These are phyloP conservation scores for Nepenthes alata DNA, from an alignment of 179 eudicot species.

Conservation along the genomic window DNA sequence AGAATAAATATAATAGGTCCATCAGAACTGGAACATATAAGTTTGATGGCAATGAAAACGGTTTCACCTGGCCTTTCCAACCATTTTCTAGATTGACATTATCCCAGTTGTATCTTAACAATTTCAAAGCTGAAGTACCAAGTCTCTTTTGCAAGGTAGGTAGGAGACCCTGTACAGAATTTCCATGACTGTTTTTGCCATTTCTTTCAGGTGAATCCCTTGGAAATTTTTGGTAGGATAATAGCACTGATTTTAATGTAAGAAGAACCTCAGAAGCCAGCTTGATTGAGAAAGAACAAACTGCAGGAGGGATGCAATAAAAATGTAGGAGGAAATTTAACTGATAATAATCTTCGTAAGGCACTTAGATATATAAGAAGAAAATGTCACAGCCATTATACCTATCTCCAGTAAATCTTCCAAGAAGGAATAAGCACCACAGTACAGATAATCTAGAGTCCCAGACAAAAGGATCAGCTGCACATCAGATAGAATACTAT, in stretches of 20 bases:
- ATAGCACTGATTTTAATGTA: constrained; percentile 25
- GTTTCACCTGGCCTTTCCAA: constrained; percentile 33
- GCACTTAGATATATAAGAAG: background rate
- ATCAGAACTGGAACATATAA: background rate
- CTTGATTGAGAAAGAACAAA: constrained; percentile 26
- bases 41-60: background rate
- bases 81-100: constrained; percentile 18
- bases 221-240: constrained; percentile 17
- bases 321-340: background rate
- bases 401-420: constrained; percentile 35
- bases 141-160: constrained; percentile 27
- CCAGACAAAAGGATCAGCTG: constrained; percentile 32
- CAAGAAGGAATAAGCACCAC: constrained; percentile 36
- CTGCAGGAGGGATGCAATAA: constrained; percentile 21
- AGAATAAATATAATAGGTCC: background rate
- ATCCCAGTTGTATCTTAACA: constrained; percentile 30
- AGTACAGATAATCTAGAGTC: constrained; percentile 28
- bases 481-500: constrained; percentile 21
- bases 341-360: background rate
- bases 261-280: constrained; percentile 47
- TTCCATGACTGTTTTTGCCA: constrained; percentile 15
- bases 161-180: constrained; percentile 17
- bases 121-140: constrained; percentile 31
- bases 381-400: constrained; percentile 9
- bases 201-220: constrained; percentile 17